These are phyloP conservation scores for Voacanga thouarsii DNA, from an alignment of 257 asterid genomes.

Conservation along the genomic window DNA sequence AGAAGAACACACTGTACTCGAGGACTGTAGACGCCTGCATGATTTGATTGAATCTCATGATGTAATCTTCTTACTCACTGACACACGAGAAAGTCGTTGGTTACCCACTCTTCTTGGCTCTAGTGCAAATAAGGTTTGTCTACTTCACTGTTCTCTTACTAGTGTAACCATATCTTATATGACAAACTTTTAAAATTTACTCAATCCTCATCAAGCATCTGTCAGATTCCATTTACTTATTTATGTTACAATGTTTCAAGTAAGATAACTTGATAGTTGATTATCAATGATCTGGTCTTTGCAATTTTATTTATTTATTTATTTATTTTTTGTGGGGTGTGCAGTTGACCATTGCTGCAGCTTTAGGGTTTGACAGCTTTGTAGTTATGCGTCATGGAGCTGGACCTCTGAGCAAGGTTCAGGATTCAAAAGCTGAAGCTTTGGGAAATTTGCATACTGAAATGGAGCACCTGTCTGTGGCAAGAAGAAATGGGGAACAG, in stretches of 20 bases:
- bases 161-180: neutral
- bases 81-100: slow-evolving; percentile 99
- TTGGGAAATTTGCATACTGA: slow-evolving; percentile 34
- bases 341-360: slow-evolving; percentile 84
- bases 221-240: neutral
- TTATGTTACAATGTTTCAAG: neutral
- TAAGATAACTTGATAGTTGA: neutral
- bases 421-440: slow-evolving; percentile 33
- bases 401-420: slow-evolving; percentile 52
- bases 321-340: slow-evolving; percentile 8
- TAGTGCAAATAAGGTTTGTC: slow-evolving; percentile 72
- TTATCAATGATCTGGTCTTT: neutral
- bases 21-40: slow-evolving; percentile 60
- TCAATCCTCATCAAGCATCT: neutral
- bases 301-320: too few relatives aligned
- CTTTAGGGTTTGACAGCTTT: slow-evolving; percentile 95
- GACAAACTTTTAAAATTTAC: neutral
- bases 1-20: slow-evolving; percentile 69
- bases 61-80: slow-evolving; percentile 79
- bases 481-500: slow-evolving; percentile 27
- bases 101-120: slow-evolving; percentile 90
- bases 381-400: slow-evolving; percentile 98
- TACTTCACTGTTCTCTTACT: slow-evolving; percentile 1
- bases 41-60: slow-evolving; percentile 79
- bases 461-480: slow-evolving; percentile 33